A percentile compares a stretch with the other conserved stretches of the same genome.
Evolutionary conservation across 371 early-diverging fungal genomes (phyloP).

Genomic region (Mucor racemosus): DNA sequence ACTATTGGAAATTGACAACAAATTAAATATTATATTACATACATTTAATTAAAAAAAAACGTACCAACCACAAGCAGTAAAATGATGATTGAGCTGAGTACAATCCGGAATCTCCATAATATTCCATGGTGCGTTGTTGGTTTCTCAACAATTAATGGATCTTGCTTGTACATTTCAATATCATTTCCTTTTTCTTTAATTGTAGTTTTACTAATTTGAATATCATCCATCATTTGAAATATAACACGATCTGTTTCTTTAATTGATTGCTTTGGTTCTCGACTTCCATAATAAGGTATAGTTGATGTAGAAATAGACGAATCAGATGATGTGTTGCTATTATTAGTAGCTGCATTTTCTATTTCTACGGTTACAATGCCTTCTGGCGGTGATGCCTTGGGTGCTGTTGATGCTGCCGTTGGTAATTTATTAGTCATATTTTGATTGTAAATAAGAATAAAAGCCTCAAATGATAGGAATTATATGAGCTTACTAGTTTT

Average conservation of each 20-base stretch:
- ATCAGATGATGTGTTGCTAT: background rate
- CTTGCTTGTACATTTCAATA: background rate
- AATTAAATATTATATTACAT: background rate
- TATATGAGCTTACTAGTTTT: too few species aligned
- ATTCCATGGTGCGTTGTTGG: background rate
- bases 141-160: background rate
- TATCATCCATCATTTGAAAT: conserved; percentile 30
- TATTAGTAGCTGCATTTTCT: conserved; percentile 1
- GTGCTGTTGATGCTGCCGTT: background rate
- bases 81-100: conserved; percentile 15
- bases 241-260: conserved; percentile 23
- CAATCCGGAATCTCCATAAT: conserved; percentile 19
- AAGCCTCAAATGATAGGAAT: background rate
- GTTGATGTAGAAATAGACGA: conserved; percentile 1
- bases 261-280: conserved; percentile 21
- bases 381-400: background rate
- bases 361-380: background rate
- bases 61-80: conserved; percentile 29
- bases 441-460: background rate
- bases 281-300: conserved; percentile 27
- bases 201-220: background rate
- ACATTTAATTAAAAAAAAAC: conserved; percentile 8
- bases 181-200: background rate
- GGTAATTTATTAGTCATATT: background rate
- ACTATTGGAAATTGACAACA: conserved; percentile 5